These are phyloP conservation scores for Meripilus lineatus DNA, from an alignment of 1,284 basidiomycete species.

Conservation along the genomic window DNA sequence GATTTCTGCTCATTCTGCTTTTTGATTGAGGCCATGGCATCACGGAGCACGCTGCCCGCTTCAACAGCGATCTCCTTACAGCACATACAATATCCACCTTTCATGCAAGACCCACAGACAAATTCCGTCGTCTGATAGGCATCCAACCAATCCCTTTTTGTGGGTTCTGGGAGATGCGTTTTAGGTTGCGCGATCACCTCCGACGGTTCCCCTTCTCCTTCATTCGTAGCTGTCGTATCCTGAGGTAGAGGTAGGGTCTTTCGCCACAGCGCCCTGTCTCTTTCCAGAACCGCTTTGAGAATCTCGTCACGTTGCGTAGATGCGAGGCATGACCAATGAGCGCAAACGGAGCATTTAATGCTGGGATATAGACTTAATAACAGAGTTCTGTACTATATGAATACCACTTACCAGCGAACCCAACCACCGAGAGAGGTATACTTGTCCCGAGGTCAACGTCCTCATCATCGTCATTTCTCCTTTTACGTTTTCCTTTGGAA, in stretches of 20 bases:
- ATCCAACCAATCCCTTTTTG: constrained; percentile 40
- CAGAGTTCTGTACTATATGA: not conserved
- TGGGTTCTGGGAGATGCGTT: constrained; percentile 20
- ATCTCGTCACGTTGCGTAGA: constrained; percentile 68
- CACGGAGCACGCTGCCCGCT: constrained; percentile 30
- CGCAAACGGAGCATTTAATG: constrained; percentile 69
- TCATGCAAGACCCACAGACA: constrained; percentile 71
- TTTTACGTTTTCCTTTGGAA: constrained; percentile 36
- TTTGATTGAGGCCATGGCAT: not conserved
- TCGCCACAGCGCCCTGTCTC: constrained; percentile 41
- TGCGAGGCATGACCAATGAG: constrained; percentile 79
- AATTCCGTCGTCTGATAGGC: constrained; percentile 70
- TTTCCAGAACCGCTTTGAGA: constrained; percentile 52
- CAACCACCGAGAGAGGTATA: constrained; percentile 69
- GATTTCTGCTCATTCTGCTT: too few species aligned
- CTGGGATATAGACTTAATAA: constrained; percentile 30
- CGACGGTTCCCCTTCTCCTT: constrained; percentile 3
- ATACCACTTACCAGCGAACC: constrained; percentile 70
- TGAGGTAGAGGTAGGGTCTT: constrained; percentile 10
- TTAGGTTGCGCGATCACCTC: too few species aligned
- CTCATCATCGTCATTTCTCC: constrained; percentile 38
- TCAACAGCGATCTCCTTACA: constrained; percentile 59
- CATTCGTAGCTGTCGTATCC: constrained; percentile 11
- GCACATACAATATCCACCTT: constrained; percentile 72
- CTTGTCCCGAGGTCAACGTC: constrained; percentile 49